These are phyloP conservation scores for Scorias spongiosa DNA, from an alignment of 2,329 filamentous ascomycete genomes.

Conservation along the genomic window DNA sequence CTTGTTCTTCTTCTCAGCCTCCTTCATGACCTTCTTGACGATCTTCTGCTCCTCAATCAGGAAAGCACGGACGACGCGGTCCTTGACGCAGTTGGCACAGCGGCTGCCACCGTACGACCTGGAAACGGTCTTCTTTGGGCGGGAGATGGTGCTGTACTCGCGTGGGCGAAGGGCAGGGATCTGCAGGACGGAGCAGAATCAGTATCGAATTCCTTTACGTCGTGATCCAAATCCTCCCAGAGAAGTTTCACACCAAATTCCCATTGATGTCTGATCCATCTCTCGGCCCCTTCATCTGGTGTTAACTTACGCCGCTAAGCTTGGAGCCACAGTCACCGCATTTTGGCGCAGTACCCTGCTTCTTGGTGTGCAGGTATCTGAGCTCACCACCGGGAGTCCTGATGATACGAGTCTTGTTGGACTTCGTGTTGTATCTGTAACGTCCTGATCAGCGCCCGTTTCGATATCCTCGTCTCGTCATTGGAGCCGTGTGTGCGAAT, in stretches of 20 bases:
- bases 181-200: slow-evolving; percentile 29
- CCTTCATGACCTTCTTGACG: slow-evolving; percentile 99
- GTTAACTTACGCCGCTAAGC: slow-evolving; percentile 80
- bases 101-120: slow-evolving; percentile 96
- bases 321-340: slow-evolving; percentile 98
- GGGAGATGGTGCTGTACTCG: slow-evolving; percentile 93
- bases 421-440: slow-evolving; percentile 86
- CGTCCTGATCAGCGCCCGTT: slow-evolving; percentile 5
- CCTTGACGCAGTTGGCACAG: slow-evolving; percentile 97
- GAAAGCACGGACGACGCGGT: slow-evolving; percentile 95
- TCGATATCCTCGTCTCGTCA: neutral
- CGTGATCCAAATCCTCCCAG: neutral
- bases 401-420: slow-evolving; percentile 90
- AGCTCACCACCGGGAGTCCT: slow-evolving; percentile 95
- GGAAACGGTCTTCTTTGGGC: slow-evolving; percentile 98
- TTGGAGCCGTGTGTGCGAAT: slow-evolving; percentile 1
- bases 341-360: slow-evolving; percentile 95
- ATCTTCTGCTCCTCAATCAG: slow-evolving; percentile 99
- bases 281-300: slow-evolving; percentile 1
- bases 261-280: neutral
- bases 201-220: neutral
- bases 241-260: neutral
- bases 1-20: slow-evolving; percentile 61
- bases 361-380: slow-evolving; percentile 98
- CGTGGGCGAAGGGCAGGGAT: slow-evolving; percentile 92